Evolutionary conservation across 192 early-diverging fungal species (phyloP).

Genomic region (Kickxella alabastrina): DNA sequence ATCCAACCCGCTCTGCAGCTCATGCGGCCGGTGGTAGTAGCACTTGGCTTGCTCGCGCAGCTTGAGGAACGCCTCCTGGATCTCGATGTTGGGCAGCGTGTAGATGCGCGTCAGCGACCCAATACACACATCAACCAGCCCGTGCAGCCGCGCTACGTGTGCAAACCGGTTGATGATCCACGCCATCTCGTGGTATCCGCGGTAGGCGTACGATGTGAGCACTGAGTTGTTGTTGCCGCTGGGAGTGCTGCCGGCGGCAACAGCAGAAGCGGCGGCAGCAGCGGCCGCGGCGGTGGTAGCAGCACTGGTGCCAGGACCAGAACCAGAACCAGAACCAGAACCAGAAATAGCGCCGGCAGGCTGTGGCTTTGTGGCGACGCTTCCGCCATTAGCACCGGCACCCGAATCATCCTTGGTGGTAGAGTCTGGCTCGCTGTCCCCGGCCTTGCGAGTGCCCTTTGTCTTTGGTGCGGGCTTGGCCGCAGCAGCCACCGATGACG

Average conservation of each 20-base stretch:
- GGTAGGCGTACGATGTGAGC: conserved; percentile 82
- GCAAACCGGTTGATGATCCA: conserved; percentile 99
- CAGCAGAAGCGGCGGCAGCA: too few species aligned
- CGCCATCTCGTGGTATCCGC: conserved; percentile 98
- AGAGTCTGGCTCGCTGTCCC: conserved; percentile 2
- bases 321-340: too few species aligned
- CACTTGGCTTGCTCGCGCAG: conserved; percentile 98
- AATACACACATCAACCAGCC: conserved; percentile 92
- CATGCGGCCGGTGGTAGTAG: conserved; percentile 83
- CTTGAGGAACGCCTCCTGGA: conserved; percentile 97
- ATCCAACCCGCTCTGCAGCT: conserved; percentile 89
- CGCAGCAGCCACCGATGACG: conserved; percentile 4
- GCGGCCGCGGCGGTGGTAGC: too few species aligned
- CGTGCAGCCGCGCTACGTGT: conserved; percentile 91
- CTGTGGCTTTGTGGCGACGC: too few species aligned
- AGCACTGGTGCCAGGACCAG: too few species aligned
- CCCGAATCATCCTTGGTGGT: conserved; percentile 12
- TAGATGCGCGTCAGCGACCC: conserved; percentile 93
- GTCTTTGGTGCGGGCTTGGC: conserved; percentile 46
- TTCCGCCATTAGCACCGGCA: background rate
- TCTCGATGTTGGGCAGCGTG: conserved; percentile 99
- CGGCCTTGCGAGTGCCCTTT: conserved; percentile 35
- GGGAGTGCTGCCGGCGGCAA: background rate
- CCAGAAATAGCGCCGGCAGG: too few species aligned
- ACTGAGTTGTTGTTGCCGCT: conserved; percentile 12